Evolutionary conservation across 176 grass and related monocot species (phyloP).

Genomic region (Rhynchospora breviuscula): DNA sequence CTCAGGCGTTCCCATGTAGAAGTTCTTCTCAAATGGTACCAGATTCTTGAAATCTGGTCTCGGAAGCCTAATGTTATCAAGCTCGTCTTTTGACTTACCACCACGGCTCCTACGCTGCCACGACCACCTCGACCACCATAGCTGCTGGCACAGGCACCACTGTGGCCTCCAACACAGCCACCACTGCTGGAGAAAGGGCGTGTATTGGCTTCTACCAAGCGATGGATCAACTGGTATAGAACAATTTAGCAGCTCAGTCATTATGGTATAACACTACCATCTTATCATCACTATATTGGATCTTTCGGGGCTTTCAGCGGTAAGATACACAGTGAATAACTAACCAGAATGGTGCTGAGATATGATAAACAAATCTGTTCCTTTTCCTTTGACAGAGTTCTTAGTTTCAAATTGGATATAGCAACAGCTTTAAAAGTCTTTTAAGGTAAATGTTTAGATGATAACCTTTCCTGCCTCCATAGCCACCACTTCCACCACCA

Average conservation of each 20-base stretch:
- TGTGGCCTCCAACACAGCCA: slow-evolving; percentile 17
- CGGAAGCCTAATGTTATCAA: slow-evolving; percentile 53
- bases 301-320: too few relatives aligned
- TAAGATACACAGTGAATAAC: not conserved
- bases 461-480: slow-evolving; percentile 19
- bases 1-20: slow-evolving; percentile 65
- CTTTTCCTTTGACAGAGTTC: not conserved
- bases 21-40: slow-evolving; percentile 91
- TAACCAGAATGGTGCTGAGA: not conserved
- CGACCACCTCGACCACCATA: slow-evolving; percentile 27
- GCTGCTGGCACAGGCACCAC: slow-evolving; percentile 8
- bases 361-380: not conserved
- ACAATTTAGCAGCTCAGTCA: not conserved
- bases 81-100: slow-evolving; percentile 46
- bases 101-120: slow-evolving; percentile 39
- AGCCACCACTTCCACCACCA: slow-evolving; percentile 12
- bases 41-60: slow-evolving; percentile 74
- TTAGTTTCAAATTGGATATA: not conserved
- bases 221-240: slow-evolving; percentile 22
- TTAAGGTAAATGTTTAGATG: not conserved
- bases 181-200: not conserved
- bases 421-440: too few relatives aligned
- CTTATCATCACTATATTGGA: too few relatives aligned
- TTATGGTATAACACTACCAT: too few relatives aligned
- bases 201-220: slow-evolving; percentile 30